Base-by-base conservation (phyloP, 2,329 filamentous ascomycete species). In the Chaetomium globosum region DNA sequence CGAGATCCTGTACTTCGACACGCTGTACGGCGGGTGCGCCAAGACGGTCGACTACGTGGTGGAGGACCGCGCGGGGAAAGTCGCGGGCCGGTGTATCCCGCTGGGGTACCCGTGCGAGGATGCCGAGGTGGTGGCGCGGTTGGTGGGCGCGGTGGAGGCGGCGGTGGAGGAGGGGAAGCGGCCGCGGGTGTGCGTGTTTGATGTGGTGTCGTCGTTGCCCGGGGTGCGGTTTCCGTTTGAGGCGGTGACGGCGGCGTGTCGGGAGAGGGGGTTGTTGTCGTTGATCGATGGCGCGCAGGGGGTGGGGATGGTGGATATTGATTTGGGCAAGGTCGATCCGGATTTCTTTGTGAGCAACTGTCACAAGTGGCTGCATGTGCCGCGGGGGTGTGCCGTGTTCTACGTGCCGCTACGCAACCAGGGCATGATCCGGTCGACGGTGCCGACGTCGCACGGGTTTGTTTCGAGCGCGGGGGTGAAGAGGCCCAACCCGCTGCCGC, bases 291-390 rank as follows among this genome's bases (percentile, higher is more conserved):
- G 86, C 19, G 94, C 94, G 0, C 94, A 98, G 77, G 89, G 89
- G 1, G 79, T 96, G 28, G 94, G 94, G 1, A 89, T 95, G 77
- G 82, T 97, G 8, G 81, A 84, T 0, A 76, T 97, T 8, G 85
- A 96, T 75, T 77, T 97, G 16, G 69, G 74, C 0, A 75, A 78
- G 4, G 78, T 93, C 2, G 85, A 93, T 68, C 88, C 92, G 0
- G 93, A 97, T 76, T 97, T 96, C 78, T 91, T 96, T 73, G 84
- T 94, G 16, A 89, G 84, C 63, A 97, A 97, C 75, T 91, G 88
- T 71, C 91, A 96, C 80, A 96, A 96, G 80, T 98, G 94, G 94
- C 86, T 97, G 8, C 88, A 87, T 73, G 85, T 87, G 0, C 94
- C 93, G 0, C 87, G 93, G 36, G 89, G 89, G 19, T 93, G 90